phyloP scores from a whole-genome alignment of 148 eudicot species.

The Linanthus parryae region DNA sequence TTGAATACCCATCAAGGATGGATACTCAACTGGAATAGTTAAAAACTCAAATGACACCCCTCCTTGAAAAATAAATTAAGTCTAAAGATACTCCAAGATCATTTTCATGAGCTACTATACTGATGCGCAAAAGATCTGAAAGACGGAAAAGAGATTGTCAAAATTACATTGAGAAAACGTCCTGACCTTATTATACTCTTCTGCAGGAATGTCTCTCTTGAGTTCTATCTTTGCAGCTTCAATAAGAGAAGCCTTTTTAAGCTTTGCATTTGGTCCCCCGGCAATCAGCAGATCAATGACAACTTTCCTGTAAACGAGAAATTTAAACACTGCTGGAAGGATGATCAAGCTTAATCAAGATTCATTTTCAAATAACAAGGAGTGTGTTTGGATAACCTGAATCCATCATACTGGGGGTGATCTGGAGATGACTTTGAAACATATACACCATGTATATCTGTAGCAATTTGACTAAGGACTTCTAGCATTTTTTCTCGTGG shows the following conservation, averaged over 20 bases:
- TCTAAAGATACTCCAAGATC: neutral
- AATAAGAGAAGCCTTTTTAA: conserved; percentile 58
- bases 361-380: conserved; percentile 1
- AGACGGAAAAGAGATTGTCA: neutral
- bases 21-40: no score
- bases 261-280: conserved; percentile 61
- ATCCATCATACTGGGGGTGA: conserved; percentile 47
- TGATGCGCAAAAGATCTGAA: no score
- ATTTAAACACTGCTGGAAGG: conserved; percentile 2
- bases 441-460: conserved; percentile 59
- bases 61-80: no score
- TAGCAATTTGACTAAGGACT: conserved; percentile 51
- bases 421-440: conserved; percentile 64
- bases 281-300: conserved; percentile 68
- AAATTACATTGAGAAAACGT: neutral
- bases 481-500: conserved; percentile 59
- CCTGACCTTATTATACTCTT: conserved; percentile 66
- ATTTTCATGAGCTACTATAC: neutral
- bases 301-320: conserved; percentile 38
- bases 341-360: conserved; percentile 2
- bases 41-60: no score
- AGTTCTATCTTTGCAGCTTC: conserved; percentile 76
- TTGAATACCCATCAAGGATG: no score
- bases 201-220: conserved; percentile 34
- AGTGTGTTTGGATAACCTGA: conserved; percentile 41